A percentile compares a stretch with the other conserved stretches of the same genome.
These are phyloP conservation scores for Moricandia moricandioides DNA, from an alignment of 345 rosid species.

Conservation along the genomic window DNA sequence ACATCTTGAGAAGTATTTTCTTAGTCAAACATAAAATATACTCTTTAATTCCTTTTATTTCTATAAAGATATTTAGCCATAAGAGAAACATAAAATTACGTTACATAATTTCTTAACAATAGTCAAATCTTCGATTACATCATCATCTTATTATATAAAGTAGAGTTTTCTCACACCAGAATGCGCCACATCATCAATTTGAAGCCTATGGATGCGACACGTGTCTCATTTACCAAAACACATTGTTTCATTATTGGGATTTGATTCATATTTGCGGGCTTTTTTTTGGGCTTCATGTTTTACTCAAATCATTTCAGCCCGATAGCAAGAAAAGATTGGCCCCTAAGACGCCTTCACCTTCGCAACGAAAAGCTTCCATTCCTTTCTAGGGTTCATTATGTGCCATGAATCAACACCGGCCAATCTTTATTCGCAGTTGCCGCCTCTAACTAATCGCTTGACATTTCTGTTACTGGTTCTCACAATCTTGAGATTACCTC, in stretches of 20 bases:
- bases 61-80: too few relatives aligned
- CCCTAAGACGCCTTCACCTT: not conserved
- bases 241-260: not conserved
- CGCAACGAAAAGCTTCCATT: not conserved
- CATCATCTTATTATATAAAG: too few relatives aligned
- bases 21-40: too few relatives aligned
- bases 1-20: too few relatives aligned
- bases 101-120: too few relatives aligned
- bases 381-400: not conserved
- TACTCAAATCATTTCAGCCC: not conserved
- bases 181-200: too few relatives aligned
- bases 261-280: not conserved
- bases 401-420: not conserved
- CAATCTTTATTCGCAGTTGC: not conserved
- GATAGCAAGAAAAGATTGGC: not conserved
- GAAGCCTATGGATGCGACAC: too few relatives aligned
- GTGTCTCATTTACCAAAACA: too few relatives aligned
- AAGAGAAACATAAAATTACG: too few relatives aligned
- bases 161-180: too few relatives aligned
- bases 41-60: too few relatives aligned
- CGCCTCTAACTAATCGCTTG: not conserved
- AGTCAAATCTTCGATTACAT: too few relatives aligned
- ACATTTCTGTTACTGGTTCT: not conserved
- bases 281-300: not conserved
- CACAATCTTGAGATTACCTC: conserved; percentile 14